Evolutionary conservation across 305 asterid genomes (phyloP), one percentile per base, ranked within the genome.

Genomic region (Rubia tinctorum): DNA sequence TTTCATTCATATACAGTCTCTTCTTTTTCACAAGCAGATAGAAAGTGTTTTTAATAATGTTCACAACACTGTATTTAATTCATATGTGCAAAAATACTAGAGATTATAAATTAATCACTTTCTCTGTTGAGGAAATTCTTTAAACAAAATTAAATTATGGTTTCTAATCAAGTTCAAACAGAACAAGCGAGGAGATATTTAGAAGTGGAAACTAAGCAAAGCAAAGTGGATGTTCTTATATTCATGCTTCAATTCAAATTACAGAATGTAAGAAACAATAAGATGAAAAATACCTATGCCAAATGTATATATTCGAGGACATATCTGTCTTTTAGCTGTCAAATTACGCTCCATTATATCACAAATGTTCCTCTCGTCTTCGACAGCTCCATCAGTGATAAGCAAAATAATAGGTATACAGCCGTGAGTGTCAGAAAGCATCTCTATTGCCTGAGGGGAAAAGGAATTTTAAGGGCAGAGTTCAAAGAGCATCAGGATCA

Each of bases 371-470:
- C 84, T 88, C 87, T 92, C 98, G 74, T 89, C 91, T 80, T 89
- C 91, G 70, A 88, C 97, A 76, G 96, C 83, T 53, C 98, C 98
- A 83, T 92, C 98, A 61, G 98, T 91, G 68, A 92, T 78, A 25
- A 92, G 96, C 66, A 90, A 80, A 76, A 92, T 79, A 68, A 86
- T 66, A 49, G 97, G 97, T 78, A 89, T 55, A 30, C 83, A 69
- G 69, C 82, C 73, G 76, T 78, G 63, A 72, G 82, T 79, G 72
- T 82, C 87, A 62, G 91, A 81, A 55, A 91, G 78, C 89, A 92
- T 83, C 81, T 82, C 82, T 69, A 88, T 74, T 64, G 98, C 98
- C 98, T 92, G 93, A 79, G 62, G 77, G 75, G 13, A 74, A 23
- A 71, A 73, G 45, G 23, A 18, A 20, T 40, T 74, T 65, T 72